Evolutionary conservation across 2,329 filamentous ascomycete genomes (phyloP).

Genomic region (Epichloe gansuensis): DNA sequence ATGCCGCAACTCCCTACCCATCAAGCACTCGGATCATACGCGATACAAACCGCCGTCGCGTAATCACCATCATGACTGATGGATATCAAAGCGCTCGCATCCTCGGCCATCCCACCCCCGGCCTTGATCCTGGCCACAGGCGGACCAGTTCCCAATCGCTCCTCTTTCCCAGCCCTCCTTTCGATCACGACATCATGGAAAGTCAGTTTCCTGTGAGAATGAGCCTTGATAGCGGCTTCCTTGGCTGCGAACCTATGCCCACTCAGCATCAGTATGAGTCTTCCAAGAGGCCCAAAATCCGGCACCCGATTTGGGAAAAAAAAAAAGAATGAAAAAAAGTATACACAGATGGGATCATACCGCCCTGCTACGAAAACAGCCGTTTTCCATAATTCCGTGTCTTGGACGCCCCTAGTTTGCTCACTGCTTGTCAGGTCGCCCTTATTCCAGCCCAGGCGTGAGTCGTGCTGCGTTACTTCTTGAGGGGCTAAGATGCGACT

Average conservation of each 20-base stretch:
- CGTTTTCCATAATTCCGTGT: conserved; percentile 19
- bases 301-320: neutral
- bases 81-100: conserved; percentile 53
- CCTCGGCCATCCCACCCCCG: conserved; percentile 13
- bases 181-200: conserved; percentile 48
- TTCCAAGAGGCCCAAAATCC: too few species aligned
- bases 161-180: conserved; percentile 12
- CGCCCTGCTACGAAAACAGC: conserved; percentile 24
- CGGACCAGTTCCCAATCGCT: conserved; percentile 24
- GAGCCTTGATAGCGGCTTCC: conserved; percentile 63
- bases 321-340: neutral
- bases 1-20: neutral
- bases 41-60: conserved; percentile 57
- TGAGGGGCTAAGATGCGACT: conserved; percentile 32
- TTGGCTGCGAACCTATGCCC: conserved; percentile 54
- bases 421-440: neutral
- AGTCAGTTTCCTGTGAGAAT: conserved; percentile 42
- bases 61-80: conserved; percentile 85
- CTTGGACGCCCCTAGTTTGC: neutral
- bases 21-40: conserved; percentile 13
- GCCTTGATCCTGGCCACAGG: conserved; percentile 31
- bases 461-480: conserved; percentile 15
- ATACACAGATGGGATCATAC: conserved; percentile 9
- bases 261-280: neutral
- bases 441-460: conserved; percentile 2